phyloP scores from a whole-genome alignment of 257 asterid species.

The Solanum microdontum region DNA sequence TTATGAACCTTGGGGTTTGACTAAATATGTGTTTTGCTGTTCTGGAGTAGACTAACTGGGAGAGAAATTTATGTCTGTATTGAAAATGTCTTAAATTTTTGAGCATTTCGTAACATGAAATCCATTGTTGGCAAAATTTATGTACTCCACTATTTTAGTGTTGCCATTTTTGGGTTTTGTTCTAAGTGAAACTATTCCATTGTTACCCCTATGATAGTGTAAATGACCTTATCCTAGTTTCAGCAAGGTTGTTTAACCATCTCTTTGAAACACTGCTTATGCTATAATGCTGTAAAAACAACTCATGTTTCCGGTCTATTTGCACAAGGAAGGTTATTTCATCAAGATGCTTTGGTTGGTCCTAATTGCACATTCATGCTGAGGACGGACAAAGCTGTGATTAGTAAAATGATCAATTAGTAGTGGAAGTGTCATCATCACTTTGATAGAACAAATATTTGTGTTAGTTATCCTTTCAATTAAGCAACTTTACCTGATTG shows the following conservation, averaged over 20 bases:
- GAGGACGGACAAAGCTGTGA: not conserved
- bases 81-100: not conserved
- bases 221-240: not conserved
- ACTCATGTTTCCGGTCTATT: not conserved
- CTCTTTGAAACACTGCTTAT: not conserved
- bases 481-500: not conserved
- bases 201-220: not conserved
- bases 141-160: not conserved
- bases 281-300: not conserved
- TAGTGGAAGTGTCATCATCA: not conserved
- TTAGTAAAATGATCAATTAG: not conserved
- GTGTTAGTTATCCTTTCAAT: not conserved
- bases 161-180: not conserved
- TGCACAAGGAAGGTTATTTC: not conserved
- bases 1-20: not conserved
- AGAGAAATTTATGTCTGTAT: not conserved
- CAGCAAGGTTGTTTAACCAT: not conserved
- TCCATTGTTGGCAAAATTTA: not conserved
- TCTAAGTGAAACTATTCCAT: not conserved
- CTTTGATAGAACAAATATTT: not conserved
- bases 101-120: not conserved
- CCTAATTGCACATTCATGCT: not conserved
- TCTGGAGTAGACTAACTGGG: not conserved
- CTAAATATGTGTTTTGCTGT: not conserved
- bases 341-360: not conserved